These are phyloP conservation scores for Myrica gale DNA, from an alignment of 306 rosid genomes.

Conservation along the genomic window DNA sequence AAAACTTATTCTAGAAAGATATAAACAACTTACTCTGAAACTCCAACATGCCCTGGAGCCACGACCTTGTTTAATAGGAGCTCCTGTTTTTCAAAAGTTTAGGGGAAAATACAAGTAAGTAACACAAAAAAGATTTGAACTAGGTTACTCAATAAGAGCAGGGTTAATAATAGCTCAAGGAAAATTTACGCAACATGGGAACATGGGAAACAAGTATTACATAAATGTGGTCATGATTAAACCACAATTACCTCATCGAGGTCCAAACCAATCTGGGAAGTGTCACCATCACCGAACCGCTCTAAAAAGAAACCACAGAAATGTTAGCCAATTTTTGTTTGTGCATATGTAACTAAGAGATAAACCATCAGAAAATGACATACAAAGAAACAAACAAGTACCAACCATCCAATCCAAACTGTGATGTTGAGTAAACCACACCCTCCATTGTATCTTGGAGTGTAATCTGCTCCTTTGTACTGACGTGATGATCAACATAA, in stretches of 20 bases:
- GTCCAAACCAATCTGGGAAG: constrained; percentile 97
- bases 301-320: constrained; percentile 49
- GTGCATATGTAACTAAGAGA: constrained; percentile 8
- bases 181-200: neutral
- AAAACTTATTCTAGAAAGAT: neutral
- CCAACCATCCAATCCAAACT: constrained; percentile 98
- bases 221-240: constrained; percentile 10
- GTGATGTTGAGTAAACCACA: constrained; percentile 83
- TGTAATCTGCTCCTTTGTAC: constrained; percentile 93
- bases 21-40: constrained; percentile 39
- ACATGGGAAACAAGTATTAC: neutral
- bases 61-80: constrained; percentile 59
- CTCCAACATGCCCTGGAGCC: constrained; percentile 47
- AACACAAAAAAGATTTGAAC: neutral
- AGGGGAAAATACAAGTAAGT: constrained; percentile 1
- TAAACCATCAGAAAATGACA: constrained; percentile 10
- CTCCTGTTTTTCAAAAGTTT: constrained; percentile 52
- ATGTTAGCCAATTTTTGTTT: constrained; percentile 22
- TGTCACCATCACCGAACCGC: constrained; percentile 98
- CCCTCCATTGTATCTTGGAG: constrained; percentile 97
- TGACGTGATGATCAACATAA: constrained; percentile 92
- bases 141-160: neutral
- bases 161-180: neutral
- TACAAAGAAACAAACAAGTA: constrained; percentile 22
- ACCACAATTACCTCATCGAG: constrained; percentile 80